Evolutionary conservation across 208 protist genomes (phyloP), one percentile per base, ranked within the genome.

Genomic region (Leishmania arabica): DNA sequence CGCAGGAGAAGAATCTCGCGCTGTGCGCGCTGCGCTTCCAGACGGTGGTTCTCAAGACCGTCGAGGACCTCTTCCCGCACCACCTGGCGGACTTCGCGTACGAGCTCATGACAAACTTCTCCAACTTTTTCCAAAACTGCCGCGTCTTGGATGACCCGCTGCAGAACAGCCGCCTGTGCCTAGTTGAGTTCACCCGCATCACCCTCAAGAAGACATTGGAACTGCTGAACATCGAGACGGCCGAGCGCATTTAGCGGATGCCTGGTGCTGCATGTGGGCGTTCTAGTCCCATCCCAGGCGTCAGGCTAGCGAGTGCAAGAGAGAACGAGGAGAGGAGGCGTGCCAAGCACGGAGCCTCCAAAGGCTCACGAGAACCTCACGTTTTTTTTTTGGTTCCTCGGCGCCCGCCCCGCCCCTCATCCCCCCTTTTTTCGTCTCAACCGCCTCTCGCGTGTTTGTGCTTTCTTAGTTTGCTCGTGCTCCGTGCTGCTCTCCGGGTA

Each of bases 1-100:
- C 89, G 49, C 85, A 96, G 84, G 93, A 98, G 84, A 96, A 97
- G 87, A 91, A 89, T 76, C 84, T 99, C 3, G 96, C 90, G 7
- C 79, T 98, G 31, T 94, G 93, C 83, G 89, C 91, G 31, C 84
- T 98, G 58, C 93, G 95, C 76, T 97, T 98, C 89, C 87, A 97
- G 70, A 86, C 96, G 40, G 93, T 98, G 53, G 86, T 99, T 75
- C 81, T 97, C 19, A 94, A 97, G 84, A 94, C 94, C 27, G 62
- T 92, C 42, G 95, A 98, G 66, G 96, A 99, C 62, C 92, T 99
- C 76, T 94, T 97, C 78, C 97, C 95, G 24, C 95, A 99, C 83
- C 91, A 97, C 71, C 86, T 99, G 8, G 98, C 98, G 53, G 98
- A 99, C 84, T 99, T 98, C 83, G 90, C 98, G n/a, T 99, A 98